Conservation (phyloP, 192 early-diverging fungal genomes). For the Umbelopsis vinacea region DNA sequence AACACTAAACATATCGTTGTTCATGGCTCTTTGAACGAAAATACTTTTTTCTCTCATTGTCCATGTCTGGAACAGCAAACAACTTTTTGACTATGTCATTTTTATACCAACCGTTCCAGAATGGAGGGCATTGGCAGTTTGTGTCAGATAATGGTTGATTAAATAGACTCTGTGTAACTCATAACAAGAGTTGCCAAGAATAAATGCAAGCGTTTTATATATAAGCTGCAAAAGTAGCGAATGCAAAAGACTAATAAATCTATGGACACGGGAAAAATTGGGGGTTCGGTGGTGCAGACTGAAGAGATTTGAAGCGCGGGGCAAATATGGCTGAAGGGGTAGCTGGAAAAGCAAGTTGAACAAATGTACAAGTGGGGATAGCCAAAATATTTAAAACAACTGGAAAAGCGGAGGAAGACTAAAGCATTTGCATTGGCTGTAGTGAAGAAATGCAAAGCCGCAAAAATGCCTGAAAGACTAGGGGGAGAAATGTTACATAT, state of each 20-base stretch:
- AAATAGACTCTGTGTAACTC: too few relatives aligned
- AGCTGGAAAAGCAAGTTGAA: neutral
- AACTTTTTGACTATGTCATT: too few relatives aligned
- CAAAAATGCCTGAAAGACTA: neutral
- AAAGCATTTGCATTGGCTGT: neutral
- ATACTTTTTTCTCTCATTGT: too few relatives aligned
- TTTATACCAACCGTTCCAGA: too few relatives aligned
- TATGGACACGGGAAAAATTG: neutral
- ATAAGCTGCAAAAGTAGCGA: neutral
- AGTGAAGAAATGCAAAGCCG: neutral
- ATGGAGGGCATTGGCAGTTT: too few relatives aligned
- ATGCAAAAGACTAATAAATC: neutral
- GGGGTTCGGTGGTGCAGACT: neutral
- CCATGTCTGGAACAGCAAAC: neutral
- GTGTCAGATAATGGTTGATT: too few relatives aligned
- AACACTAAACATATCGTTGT: neutral
- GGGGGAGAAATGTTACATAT: neutral
- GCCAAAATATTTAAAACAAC: neutral
- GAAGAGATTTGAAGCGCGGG: neutral
- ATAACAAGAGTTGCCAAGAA: neutral
- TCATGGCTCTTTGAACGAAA: neutral
- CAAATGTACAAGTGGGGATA: slow-evolving; percentile 17
- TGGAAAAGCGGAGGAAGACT: neutral
- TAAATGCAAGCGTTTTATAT: neutral
- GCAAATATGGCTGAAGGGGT: neutral